phyloP scores from a whole-genome alignment of 305 asterid genomes.

The Fraxinus baroniana region DNA sequence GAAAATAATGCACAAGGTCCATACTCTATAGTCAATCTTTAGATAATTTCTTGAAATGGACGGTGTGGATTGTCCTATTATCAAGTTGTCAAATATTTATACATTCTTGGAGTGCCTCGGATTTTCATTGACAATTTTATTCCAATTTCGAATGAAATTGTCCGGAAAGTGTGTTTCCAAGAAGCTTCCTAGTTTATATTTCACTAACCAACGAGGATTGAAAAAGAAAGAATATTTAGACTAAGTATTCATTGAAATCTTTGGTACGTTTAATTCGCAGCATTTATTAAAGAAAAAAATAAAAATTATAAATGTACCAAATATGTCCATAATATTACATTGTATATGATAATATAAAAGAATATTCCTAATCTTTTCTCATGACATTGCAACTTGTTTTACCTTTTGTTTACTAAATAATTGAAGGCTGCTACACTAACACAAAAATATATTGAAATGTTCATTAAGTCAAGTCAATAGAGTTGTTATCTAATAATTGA shows the following conservation, averaged over 20 bases:
- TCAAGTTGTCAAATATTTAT: neutral
- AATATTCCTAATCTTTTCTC: neutral
- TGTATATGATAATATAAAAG: neutral
- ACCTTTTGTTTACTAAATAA: neutral
- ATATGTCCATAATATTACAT: neutral
- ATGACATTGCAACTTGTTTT: neutral
- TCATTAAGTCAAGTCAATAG: neutral
- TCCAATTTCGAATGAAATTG: neutral
- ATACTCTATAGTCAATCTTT: neutral
- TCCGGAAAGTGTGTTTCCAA: slow-evolving; percentile 1
- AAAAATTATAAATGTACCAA: neutral
- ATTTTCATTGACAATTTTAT: neutral
- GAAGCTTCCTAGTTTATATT: slow-evolving; percentile 16
- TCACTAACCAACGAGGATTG: neutral
- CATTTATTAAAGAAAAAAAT: neutral
- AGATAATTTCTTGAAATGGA: neutral
- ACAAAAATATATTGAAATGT: neutral
- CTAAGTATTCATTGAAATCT: neutral
- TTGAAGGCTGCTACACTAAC: neutral
- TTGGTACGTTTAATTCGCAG: neutral
- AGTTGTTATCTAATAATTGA: neutral
- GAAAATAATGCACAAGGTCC: neutral
- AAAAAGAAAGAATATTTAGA: neutral
- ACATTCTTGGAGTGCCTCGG: neutral
- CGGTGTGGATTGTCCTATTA: neutral